Conservation (phyloP, 805 yeast species). For the Candida ovalis region DNA sequence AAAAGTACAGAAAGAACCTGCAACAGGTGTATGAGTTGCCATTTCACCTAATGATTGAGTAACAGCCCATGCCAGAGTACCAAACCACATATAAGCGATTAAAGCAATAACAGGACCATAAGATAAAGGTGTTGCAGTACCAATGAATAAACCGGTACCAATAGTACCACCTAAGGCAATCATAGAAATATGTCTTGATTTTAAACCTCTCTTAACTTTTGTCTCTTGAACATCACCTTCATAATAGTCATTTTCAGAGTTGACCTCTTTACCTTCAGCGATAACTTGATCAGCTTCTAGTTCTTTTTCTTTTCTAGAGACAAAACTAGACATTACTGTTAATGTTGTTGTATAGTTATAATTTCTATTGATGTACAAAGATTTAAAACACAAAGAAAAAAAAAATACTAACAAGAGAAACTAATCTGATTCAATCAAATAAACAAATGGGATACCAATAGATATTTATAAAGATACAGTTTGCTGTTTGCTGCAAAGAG, state of each 20-base stretch:
- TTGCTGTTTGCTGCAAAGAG: too few relatives aligned
- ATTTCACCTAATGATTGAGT: conserved; percentile 75
- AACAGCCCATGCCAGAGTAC: conserved; percentile 58
- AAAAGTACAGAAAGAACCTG: conserved; percentile 67
- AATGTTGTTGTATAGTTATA: not conserved
- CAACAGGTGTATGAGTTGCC: conserved; percentile 73
- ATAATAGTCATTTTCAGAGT: not conserved
- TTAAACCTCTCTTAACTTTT: conserved; percentile 45
- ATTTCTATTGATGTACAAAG: not conserved
- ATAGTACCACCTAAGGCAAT: conserved; percentile 78
- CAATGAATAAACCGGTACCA: conserved; percentile 74
- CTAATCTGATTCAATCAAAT: not conserved
- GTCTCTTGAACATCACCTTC: conserved; percentile 4
- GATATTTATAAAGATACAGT: not conserved
- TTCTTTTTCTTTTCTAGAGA: not conserved
- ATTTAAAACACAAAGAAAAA: not conserved
- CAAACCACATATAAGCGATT: conserved; percentile 64
- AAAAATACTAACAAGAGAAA: not conserved
- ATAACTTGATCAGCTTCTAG: not conserved
- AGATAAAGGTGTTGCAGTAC: conserved; percentile 51
- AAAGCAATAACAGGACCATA: conserved; percentile 69
- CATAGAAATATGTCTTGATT: conserved; percentile 69
- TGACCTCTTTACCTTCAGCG: not conserved
- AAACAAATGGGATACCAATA: not conserved
- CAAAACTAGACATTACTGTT: not conserved